Evolutionary conservation across 106 monocot genomes (phyloP), one percentile per base, ranked within the genome.

Genomic region (Dioscorea dumetorum): DNA sequence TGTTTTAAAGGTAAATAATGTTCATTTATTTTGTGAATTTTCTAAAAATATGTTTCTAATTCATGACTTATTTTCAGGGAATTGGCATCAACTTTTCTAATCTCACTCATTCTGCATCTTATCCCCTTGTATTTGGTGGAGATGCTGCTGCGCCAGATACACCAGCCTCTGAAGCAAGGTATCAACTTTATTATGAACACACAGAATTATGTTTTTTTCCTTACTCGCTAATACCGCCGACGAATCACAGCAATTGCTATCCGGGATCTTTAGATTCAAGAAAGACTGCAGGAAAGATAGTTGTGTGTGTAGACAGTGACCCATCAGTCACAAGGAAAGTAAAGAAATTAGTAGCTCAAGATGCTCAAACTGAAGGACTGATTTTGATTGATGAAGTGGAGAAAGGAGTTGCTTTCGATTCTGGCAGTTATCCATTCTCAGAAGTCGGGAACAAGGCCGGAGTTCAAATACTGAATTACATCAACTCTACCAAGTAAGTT

Each of bases 141-240:
- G 82, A 91, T 60, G 84, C 76, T 9, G 95, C 95, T 11, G 83
- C 67, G 74, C 69, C 80, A 33, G 86, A 66, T 21, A 88, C 95
- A 5, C 91, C 95, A 59, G 81, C 78, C 33, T 84, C 82, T 19
- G 95, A 97, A 70, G 85, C 95, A 74, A 97, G 91, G 94, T 95
- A 70, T 48, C 41, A 41, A 41, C 10, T 41, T 41, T 10, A 41
- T 6, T 8, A 41, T 41, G 41, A 41, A 41, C 41, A 41, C 2
- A 41, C 1, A 41, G 9, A 41, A 41, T 8, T 41, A 3, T 41
- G 6, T 41, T 10, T 10, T 41, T 34, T 8, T 41, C 10, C 41
- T 5, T 41, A 41, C 41, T 41, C 0, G 6, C 41, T 41, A 41
- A 41, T 41, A 41, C 6, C 41, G 10, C 6, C 41, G 0, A 41